Conservation (phyloP, 345 rosid species). For the Ailanthus altissimus region DNA sequence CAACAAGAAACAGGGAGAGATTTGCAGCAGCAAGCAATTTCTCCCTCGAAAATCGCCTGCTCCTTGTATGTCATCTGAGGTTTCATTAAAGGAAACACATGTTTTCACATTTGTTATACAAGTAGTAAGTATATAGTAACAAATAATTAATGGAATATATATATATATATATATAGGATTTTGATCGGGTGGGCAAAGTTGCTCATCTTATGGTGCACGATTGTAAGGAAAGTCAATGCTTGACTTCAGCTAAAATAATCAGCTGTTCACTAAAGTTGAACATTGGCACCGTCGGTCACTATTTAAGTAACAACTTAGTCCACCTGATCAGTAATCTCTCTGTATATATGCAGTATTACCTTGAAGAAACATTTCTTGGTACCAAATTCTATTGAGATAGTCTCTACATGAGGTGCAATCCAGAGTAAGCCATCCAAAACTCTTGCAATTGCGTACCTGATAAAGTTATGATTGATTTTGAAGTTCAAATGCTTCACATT, state of each 20-base stretch:
- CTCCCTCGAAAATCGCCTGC: not conserved
- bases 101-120: no score
- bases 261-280: no score
- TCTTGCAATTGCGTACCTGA: not conserved
- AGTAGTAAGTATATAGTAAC: no score
- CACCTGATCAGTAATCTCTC: no score
- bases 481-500: not conserved
- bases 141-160: no score
- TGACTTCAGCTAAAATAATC: no score
- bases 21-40: not conserved
- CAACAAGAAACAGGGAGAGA: not conserved
- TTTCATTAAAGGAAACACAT: not conserved
- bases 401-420: constrained; percentile 8
- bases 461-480: rapidly evolving
- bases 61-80: not conserved
- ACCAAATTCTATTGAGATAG: not conserved
- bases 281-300: no score
- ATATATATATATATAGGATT: no score
- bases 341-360: not conserved
- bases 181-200: no score
- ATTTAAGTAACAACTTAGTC: no score
- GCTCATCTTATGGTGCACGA: no score
- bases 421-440: constrained; percentile 2
- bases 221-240: no score
- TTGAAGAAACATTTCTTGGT: not conserved